Percentiles rank a stretch among this genome's conserved stretches.
Evolutionary conservation across 495 filamentous ascomycete genomes (phyloP).

Genomic region (Wilcoxina mikolae): DNA sequence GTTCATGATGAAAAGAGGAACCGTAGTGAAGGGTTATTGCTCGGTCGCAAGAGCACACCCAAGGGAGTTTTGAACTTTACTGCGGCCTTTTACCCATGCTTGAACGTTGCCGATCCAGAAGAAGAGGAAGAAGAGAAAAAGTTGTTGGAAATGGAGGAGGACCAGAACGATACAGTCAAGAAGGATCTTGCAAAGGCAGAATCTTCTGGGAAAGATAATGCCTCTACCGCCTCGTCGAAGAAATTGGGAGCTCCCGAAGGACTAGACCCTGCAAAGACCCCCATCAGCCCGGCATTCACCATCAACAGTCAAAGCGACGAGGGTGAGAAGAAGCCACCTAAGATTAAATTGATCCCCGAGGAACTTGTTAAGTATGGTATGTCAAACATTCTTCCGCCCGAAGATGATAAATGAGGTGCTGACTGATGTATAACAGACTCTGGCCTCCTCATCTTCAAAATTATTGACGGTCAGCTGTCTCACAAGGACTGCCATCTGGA

Average conservation of each 20-base stretch:
- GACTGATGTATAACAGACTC: slow-evolving; percentile 43
- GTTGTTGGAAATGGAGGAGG: slow-evolving; percentile 13
- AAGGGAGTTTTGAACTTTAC: slow-evolving; percentile 80
- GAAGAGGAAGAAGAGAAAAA: slow-evolving; percentile 59
- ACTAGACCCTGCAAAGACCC: not conserved
- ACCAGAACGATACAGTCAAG: slow-evolving; percentile 37
- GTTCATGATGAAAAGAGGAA: slow-evolving; percentile 58
- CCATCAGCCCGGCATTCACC: not conserved
- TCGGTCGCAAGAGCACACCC: slow-evolving; percentile 47
- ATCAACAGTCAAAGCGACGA: slow-evolving; percentile 15
- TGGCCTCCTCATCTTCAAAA: slow-evolving; percentile 83
- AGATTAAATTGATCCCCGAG: slow-evolving; percentile 60
- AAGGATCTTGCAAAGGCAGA: no score
- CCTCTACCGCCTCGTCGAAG: no score
- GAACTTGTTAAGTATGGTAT: slow-evolving; percentile 67
- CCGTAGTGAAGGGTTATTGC: slow-evolving; percentile 46
- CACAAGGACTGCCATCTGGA: slow-evolving; percentile 67
- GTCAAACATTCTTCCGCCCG: slow-evolving; percentile 35
- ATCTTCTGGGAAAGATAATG: no score
- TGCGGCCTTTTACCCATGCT: slow-evolving; percentile 73
- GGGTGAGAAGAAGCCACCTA: slow-evolving; percentile 46
- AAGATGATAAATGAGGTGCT: slow-evolving; percentile 1
- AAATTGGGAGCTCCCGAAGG: no score
- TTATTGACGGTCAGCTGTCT: slow-evolving; percentile 72
- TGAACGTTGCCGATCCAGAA: slow-evolving; percentile 81